phyloP scores from a whole-genome alignment of 1,139 yeast species.

The Yamadazyma sp. region DNA sequence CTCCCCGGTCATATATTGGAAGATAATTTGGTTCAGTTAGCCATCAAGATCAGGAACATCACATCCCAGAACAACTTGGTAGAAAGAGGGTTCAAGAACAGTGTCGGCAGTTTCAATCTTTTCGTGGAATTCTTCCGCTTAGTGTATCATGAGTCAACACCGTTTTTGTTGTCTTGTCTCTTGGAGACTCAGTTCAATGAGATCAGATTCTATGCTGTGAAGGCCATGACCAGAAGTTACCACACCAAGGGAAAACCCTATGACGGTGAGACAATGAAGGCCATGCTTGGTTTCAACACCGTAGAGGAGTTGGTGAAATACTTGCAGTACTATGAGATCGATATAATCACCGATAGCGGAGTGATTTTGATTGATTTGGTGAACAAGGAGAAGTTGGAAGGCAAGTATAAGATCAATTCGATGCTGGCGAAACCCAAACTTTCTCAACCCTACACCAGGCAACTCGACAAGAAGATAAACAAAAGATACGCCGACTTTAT shows the following conservation, averaged over 20 bases:
- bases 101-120: conserved; percentile 63
- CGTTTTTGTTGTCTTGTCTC: conserved; percentile 71
- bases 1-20: conserved; percentile 60
- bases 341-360: conserved; percentile 31
- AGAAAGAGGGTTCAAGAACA: conserved; percentile 55
- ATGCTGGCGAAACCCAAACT: conserved; percentile 47
- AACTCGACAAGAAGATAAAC: conserved; percentile 47
- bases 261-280: conserved; percentile 44
- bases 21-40: conserved; percentile 64
- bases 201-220: conserved; percentile 72
- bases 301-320: conserved; percentile 53
- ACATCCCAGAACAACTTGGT: conserved; percentile 63
- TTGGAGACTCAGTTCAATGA: conserved; percentile 82
- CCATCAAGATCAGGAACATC: conserved; percentile 65
- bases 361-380: conserved; percentile 54
- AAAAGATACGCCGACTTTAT: conserved; percentile 32
- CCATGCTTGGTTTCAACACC: conserved; percentile 66
- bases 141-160: conserved; percentile 50
- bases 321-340: conserved; percentile 64
- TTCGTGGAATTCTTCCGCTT: conserved; percentile 66
- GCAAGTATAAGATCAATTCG: conserved; percentile 45
- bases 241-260: conserved; percentile 75
- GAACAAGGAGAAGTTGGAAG: conserved; percentile 46
- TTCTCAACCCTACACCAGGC: conserved; percentile 57
- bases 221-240: conserved; percentile 63